phyloP scores from a whole-genome alignment of 2,329 filamentous ascomycete species.

The Hypoxylon sp. region DNA sequence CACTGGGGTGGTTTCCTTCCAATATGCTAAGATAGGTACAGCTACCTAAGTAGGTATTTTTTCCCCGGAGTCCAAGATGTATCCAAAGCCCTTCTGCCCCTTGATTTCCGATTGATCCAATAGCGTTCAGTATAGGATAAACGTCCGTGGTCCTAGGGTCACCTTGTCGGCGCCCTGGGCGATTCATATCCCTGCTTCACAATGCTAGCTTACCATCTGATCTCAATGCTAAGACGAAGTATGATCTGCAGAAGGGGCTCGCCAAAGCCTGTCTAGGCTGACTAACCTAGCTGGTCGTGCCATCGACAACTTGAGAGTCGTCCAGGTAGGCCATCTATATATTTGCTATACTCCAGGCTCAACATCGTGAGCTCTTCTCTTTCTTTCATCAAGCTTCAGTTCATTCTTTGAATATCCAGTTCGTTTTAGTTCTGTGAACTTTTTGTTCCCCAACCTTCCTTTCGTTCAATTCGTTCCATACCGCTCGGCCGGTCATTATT shows the following conservation, averaged over 20 bases:
- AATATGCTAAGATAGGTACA: constrained; percentile 5
- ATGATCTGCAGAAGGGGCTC: constrained; percentile 51
- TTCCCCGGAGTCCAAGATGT: neutral
- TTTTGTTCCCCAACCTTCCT: constrained; percentile 54
- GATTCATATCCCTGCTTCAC: constrained; percentile 38
- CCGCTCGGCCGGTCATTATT: constrained; percentile 53
- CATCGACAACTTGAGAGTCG: constrained; percentile 19
- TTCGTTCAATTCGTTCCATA: constrained; percentile 49
- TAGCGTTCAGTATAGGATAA: constrained; percentile 29
- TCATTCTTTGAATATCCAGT: constrained; percentile 51
- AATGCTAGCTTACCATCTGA: constrained; percentile 44
- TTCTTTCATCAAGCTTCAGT: constrained; percentile 48
- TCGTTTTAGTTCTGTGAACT: constrained; percentile 59
- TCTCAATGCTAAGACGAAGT: constrained; percentile 38
- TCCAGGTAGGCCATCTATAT: constrained; percentile 43
- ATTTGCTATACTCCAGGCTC: constrained; percentile 31
- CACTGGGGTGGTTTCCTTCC: neutral
- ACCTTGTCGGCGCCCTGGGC: constrained; percentile 12
- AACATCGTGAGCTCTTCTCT: constrained; percentile 31
- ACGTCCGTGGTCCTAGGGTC: constrained; percentile 16
- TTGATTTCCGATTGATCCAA: constrained; percentile 2
- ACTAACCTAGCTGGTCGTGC: constrained; percentile 19
- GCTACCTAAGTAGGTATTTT: neutral
- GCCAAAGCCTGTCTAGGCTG: constrained; percentile 35
- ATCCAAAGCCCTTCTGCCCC: constrained; percentile 1